Evolutionary conservation across 495 filamentous ascomycete species (phyloP), one percentile per base, ranked within the genome.

Genomic region (Penicillium steckii): DNA sequence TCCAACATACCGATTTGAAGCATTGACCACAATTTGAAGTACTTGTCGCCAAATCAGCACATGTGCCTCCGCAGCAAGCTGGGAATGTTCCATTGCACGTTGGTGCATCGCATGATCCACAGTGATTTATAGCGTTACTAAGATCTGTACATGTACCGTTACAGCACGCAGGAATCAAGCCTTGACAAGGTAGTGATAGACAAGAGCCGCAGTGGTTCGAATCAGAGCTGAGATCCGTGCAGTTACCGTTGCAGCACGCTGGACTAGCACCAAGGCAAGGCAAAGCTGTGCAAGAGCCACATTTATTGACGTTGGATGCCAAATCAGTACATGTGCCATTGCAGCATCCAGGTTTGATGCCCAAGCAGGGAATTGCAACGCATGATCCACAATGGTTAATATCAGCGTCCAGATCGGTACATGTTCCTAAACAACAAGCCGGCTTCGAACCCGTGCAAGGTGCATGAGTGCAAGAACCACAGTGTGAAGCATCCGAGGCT

Each of bases 21-120:
- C 61, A 64, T 37, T 32, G 43, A 44, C 61, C 61, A 41, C 61
- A 64, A 26, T 51, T 56, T n/a, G 9, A 33, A 8, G 25, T 23
- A 17, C 35, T 54, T 7, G 32, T 52, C 9, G 41, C 13, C 19
- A 59, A 21, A 42, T 60, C 56, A 8, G 24, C 22, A 29, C 60
- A 60, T 9, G 18, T 32, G n/a, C 55, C 55, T 43, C 22, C 23
- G 15, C 59, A 61, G 15, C 55, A 61, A 22, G 47, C 44, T 21
- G 57, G 53, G 13, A 56, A 35, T 27, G 17, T 45, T 10, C 52
- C 52, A 17, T 15, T 44, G 30, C 52, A 55, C 1, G 46, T 35
- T 19, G 52, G 24, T 0, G 24, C 27, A 26, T 18, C 25, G 41
- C 59, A 61, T n/a, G 55, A 32, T 33, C 59, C 59, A 24, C 59